These are phyloP conservation scores for Erigeron philadelphicus DNA, from an alignment of 140 eudicot genomes.

Conservation along the genomic window DNA sequence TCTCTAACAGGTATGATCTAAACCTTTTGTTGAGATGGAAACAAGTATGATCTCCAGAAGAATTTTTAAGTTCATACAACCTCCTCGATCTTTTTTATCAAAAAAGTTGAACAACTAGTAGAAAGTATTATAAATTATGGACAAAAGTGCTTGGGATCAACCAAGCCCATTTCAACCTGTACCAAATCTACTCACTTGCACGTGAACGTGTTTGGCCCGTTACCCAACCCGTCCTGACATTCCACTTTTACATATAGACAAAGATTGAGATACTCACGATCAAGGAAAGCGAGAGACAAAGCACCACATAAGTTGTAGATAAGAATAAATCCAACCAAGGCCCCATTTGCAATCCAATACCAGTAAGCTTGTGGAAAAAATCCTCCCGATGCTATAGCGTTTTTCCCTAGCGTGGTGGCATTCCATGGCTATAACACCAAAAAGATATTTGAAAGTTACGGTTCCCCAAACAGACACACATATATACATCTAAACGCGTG, in stretches of 20 bases:
- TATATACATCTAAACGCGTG: neutral
- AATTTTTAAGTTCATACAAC: no score
- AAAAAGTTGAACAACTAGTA: no score
- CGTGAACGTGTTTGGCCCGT: neutral
- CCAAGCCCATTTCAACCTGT: neutral
- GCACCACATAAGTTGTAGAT: constrained; percentile 52
- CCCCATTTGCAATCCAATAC: constrained; percentile 76
- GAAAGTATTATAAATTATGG: no score
- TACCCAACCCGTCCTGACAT: neutral
- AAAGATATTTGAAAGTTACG: neutral
- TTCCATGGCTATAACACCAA: constrained; percentile 35
- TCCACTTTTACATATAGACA: neutral
- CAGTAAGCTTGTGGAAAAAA: constrained; percentile 48
- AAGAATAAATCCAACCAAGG: constrained; percentile 48
- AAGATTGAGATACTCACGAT: constrained; percentile 44
- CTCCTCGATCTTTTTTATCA: no score
- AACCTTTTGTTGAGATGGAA: no score
- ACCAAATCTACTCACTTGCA: neutral
- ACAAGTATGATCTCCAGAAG: no score
- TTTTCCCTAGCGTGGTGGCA: constrained; percentile 37
- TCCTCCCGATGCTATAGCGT: constrained; percentile 41
- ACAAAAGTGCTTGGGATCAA: neutral
- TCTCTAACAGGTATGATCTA: no score
- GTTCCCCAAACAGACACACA: neutral
- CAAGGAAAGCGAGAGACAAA: constrained; percentile 44